Evolutionary conservation across 139 green algal genomes (phyloP).

Genomic region (Raphidocelis subcapitata): DNA sequence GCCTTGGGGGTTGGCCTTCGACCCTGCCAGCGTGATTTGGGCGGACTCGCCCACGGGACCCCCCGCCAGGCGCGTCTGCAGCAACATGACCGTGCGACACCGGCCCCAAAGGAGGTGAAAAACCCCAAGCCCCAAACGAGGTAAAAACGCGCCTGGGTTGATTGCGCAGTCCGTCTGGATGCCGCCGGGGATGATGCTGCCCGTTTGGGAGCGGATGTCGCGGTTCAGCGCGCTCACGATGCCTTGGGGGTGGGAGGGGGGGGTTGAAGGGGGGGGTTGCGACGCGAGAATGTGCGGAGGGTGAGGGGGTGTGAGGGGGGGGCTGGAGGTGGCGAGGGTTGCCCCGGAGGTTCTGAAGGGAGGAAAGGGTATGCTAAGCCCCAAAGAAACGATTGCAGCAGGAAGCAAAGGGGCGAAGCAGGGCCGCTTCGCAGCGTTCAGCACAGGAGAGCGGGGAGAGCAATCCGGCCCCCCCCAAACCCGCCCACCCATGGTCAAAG

Average conservation of each 20-base stretch:
- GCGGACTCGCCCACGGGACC: too few species aligned
- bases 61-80: too few species aligned
- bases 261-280: background rate
- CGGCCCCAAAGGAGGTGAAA: too few species aligned
- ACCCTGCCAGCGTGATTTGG: too few species aligned
- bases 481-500: constrained; percentile 65
- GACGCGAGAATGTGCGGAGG: background rate
- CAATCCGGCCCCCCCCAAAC: background rate
- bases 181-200: constrained; percentile 64
- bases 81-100: too few species aligned
- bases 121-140: background rate
- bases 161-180: constrained; percentile 81
- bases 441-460: too few species aligned
- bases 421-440: background rate
- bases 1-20: too few species aligned
- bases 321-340: too few species aligned
- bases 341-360: too few species aligned
- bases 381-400: background rate
- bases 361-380: too few species aligned
- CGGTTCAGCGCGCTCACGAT: constrained; percentile 57
- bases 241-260: constrained; percentile 32
- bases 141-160: constrained; percentile 32
- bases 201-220: constrained; percentile 62
- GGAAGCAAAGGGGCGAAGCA: background rate
- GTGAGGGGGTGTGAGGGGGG: too few species aligned